Evolutionary conservation across 148 eudicot genomes (phyloP).

Genomic region (Camellia sinensis): DNA sequence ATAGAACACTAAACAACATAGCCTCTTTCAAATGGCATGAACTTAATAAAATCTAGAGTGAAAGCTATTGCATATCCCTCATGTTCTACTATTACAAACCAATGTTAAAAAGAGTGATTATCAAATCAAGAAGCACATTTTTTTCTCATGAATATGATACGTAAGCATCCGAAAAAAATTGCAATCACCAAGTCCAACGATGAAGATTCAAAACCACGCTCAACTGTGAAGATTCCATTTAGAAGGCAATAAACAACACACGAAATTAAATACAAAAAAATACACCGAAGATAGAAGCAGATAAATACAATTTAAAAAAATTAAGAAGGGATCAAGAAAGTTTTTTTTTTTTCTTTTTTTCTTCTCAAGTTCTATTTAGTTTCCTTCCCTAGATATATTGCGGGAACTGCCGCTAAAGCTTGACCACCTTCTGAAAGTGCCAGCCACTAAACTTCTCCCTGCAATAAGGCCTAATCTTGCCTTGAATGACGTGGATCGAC

Average conservation of each 20-base stretch:
- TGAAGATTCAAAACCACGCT: neutral
- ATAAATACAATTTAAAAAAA: constrained; percentile 8
- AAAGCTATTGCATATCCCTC: neutral
- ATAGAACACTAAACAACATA: neutral
- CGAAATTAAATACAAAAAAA: constrained; percentile 10
- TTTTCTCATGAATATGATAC: neutral
- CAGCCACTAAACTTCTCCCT: constrained; percentile 39
- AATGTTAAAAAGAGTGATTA: neutral
- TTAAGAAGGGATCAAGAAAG: neutral
- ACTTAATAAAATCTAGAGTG: neutral
- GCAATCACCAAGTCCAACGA: neutral
- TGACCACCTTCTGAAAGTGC: constrained; percentile 55
- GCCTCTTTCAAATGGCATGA: neutral
- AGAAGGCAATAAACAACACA: constrained; percentile 10
- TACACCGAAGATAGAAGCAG: neutral
- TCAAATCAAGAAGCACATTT: neutral
- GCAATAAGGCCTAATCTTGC: constrained; percentile 39
- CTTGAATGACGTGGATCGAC: constrained; percentile 39
- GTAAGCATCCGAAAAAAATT: neutral
- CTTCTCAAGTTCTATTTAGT: constrained; percentile 9
- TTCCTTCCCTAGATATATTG: constrained; percentile 11
- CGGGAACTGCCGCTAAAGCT: constrained; percentile 40
- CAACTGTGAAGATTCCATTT: neutral
- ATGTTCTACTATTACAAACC: neutral
- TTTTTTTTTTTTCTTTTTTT: neutral